Evolutionary conservation across 257 asterid species (phyloP), one percentile per base, ranked within the genome.

Genomic region (Solanum raphanifolium): DNA sequence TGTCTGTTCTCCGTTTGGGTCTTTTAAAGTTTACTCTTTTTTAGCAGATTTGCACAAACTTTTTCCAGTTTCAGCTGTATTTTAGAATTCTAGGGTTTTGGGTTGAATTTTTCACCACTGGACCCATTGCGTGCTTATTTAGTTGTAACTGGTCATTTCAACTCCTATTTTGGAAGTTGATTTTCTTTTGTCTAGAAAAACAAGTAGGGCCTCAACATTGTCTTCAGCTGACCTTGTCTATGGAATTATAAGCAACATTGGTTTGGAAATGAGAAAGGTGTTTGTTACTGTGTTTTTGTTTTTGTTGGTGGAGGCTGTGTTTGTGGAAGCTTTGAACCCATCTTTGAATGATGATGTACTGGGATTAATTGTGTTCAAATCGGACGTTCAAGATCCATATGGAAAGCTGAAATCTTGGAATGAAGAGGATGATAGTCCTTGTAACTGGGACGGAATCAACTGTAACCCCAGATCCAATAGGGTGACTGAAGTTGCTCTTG

Each of bases 401-500:
- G 94, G 95, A 35, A 96, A 94, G 87, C 86, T 97, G 55, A 83
- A 43, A 39, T 95, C 99, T 32, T 97, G 99, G 99, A 95, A 92
- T 83, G 99, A 96, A 90, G 99, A 97, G 66, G 99, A 93, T 52
- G 93, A 93, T 25, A 96, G 92, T 93, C 96, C 99, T 18, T 97
- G 99, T 87, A 92, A 88, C 71, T 97, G 99, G 99, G 31, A 85
- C 55, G 98, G 99, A 87, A 92, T 97, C 7, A 91, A 91, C 91
- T 96, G 98, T 89, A 93, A 95, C 91, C 97, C 97, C 60, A 94
- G 97, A 96, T 96, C 99, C 94, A 96, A 95, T 83, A 91, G 99
- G 88, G 99, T 97, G 6, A 90, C 98, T 52, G 99, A 96, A 85
- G 95, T 97, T 87, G 95, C 92, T 86, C 98, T 97, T 82, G 99